These are phyloP conservation scores for Venturia aucupariae DNA, from an alignment of 2,329 filamentous ascomycete species.

Conservation along the genomic window DNA sequence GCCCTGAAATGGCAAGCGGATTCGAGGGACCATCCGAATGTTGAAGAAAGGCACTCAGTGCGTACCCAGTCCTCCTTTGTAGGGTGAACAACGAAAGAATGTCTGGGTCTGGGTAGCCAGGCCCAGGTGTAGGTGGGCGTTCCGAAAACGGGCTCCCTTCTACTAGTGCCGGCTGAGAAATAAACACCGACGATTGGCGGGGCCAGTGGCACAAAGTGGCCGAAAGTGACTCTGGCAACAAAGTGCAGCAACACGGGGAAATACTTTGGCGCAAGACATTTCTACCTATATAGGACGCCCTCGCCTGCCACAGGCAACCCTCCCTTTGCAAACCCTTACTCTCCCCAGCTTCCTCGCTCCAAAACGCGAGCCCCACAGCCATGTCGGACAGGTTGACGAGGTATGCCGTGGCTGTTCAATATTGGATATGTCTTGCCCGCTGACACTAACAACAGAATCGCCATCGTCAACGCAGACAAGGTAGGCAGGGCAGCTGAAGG, in stretches of 20 bases:
- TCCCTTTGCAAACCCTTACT: background rate
- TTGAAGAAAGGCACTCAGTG: no score
- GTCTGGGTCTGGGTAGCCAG: no score
- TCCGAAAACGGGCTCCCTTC: no score
- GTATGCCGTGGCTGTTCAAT: conserved; percentile 43
- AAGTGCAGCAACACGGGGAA: background rate
- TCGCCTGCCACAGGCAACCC: background rate
- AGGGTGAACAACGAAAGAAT: no score
- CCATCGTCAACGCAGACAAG: conserved; percentile 98
- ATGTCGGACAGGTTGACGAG: conserved; percentile 95
- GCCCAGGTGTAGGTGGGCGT: no score
- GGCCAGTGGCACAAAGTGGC: background rate
- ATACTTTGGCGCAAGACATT: background rate
- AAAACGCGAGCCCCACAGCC: conserved; percentile 25
- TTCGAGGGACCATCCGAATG: no score
- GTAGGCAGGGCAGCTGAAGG: no score
- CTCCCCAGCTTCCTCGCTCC: background rate
- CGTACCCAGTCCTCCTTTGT: no score
- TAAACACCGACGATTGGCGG: background rate
- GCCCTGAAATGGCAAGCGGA: no score
- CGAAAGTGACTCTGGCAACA: no score
- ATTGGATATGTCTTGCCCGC: background rate
- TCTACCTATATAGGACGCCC: background rate
- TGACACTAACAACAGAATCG: conserved; percentile 59
- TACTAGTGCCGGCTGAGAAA: background rate